Base-by-base conservation (phyloP, 257 asterid species). In the Coffea eugenioides region DNA sequence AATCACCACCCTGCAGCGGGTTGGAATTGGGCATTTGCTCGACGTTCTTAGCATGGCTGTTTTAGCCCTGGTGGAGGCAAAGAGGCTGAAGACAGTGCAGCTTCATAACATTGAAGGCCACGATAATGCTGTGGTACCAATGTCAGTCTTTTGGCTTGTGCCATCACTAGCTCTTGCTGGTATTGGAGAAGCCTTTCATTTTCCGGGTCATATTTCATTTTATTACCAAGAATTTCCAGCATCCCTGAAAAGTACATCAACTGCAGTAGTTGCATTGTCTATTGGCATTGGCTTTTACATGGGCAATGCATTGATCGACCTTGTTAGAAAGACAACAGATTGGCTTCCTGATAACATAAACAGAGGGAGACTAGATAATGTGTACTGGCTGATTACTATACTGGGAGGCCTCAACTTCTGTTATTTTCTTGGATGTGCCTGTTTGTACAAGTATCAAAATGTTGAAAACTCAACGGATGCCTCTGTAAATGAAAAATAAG, bases 281-380 rank as follows among this genome's bases (percentile, higher is more conserved):
- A 74, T 85, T 21, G 88, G 81, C 8, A 69, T 85, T 8, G 83
- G 79, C 0, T 86, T 74, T 61, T 86, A 86, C 36, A 8, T 80
- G 72, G 81, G 86, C 8, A 84, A 79, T 25, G 77, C 71, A 0
- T n/a, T 80, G 75, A 79, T 86, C 39, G 84, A 86, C 83, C 39
- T 86, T 23, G 82, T 90, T 27, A 82, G 80, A 7, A 82, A 72
- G 73, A 52, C 77, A 3, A 87, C 97, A 1, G 83, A 80, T 20
- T 86, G 98, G 98, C 82, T 93, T 80, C 98, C 87, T 6, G 94
- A 93, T 41, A 67, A 92, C 65, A 89, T 93, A 36, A 85, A 91
- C 31, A 4, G 85, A 0, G 98, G 98, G 81, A 88, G 91, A 88
- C 71, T 93, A 1, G 97, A 93, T 73, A 84, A 89, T 45, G 85